Evolutionary conservation across 1,284 basidiomycete genomes (phyloP).

Genomic region (Coniferiporia weirii): DNA sequence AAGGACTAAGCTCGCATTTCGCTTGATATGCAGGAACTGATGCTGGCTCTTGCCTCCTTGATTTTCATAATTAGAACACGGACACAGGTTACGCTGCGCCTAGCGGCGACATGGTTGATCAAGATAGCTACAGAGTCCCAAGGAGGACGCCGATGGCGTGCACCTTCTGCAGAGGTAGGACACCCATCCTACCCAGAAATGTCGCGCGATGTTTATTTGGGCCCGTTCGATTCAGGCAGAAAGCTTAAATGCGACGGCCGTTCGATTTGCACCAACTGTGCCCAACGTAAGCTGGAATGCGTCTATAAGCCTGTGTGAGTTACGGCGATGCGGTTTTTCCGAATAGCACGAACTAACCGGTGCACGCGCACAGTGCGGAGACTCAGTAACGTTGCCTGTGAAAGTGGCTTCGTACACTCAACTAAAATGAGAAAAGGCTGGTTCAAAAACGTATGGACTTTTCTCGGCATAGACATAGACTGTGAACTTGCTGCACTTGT

Average conservation of each 20-base stretch:
- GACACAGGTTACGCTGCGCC: background rate
- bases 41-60: background rate
- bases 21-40: background rate
- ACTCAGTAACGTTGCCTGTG: background rate
- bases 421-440: background rate
- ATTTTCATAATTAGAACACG: background rate
- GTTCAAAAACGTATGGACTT: background rate
- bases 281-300: conserved; percentile 17
- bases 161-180: conserved; percentile 20
- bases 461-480: background rate
- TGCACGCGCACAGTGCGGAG: background rate
- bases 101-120: background rate
- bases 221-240: conserved; percentile 9
- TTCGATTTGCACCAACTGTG: conserved; percentile 19
- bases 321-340: background rate
- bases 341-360: background rate
- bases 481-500: background rate
- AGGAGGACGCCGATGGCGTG: conserved; percentile 21
- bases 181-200: too few species aligned
- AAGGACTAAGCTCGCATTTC: background rate
- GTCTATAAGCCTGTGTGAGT: conserved; percentile 20
- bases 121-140: conserved; percentile 18
- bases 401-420: background rate
- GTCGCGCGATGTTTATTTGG: background rate
- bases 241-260: conserved; percentile 21